Evolutionary conservation across 805 yeast species (phyloP), one percentile per base, ranked within the genome.

Genomic region (Tetrapisispora taiwanensis): DNA sequence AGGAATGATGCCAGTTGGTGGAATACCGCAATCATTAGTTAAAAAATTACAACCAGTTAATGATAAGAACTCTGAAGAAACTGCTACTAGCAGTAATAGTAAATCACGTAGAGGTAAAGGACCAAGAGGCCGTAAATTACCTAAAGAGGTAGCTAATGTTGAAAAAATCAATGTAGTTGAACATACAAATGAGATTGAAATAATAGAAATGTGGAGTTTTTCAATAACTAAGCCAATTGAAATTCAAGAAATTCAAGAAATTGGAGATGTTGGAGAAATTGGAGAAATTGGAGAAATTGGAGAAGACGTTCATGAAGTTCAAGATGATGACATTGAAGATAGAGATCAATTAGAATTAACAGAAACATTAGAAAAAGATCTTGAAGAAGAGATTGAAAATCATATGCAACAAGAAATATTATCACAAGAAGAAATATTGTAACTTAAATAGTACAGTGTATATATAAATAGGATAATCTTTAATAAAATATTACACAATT

Each of bases 81-180:
- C 15, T 12, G 7, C 3, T 8, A 26, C 10, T 26, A 40, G 18
- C 15, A 14, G 28, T 14, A 26, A 24, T 26, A 19, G 18, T n/a
- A 27, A 7, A 20, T 45, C 46, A 36, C 67, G 76, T 27, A 72
- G 90, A 54, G 81, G 79, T 0, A 79, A 67, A 51, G 92, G 90
- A 0, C 94, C 94, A 37, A 70, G 76, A 48, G 89, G 89, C 0
- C 74, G 85, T 48, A 78, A 76, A 53, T 62, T 82, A 43, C 92
- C 92, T 0, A 45, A 60, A 2, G 72, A 69, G 45, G 61, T 69
- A n/a, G 74, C 79, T 12, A 68, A 70, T 18, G 60, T 57, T 0
- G 58, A 53, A 36, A 59, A 62, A 28, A 52, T 56, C 17, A 56
- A 54, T 18, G 54, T 51, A 42, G 51, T 50, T 18, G 42, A 41